A percentile compares a stretch with the other conserved stretches of the same genome.
These are phyloP conservation scores for Aspergillus hortae DNA, from an alignment of 2,329 filamentous ascomycete genomes.

Conservation along the genomic window DNA sequence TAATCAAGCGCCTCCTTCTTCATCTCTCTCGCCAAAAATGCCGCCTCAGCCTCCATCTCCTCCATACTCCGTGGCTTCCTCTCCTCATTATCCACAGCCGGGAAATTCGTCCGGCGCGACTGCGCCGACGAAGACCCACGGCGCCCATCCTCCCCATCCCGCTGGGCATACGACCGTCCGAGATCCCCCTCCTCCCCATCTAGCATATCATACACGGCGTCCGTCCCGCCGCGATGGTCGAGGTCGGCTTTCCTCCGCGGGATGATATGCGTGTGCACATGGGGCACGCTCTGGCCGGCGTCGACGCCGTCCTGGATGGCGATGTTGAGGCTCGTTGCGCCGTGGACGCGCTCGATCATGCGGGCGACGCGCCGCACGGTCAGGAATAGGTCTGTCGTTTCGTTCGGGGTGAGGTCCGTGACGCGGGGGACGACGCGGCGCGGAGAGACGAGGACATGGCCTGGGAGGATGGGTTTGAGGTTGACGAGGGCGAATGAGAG, in stretches of 20 bases:
- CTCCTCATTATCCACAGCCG: slow-evolving; percentile 68
- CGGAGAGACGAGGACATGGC: slow-evolving; percentile 89
- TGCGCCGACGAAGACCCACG: slow-evolving; percentile 37
- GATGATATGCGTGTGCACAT: slow-evolving; percentile 91
- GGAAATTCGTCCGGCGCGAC: slow-evolving; percentile 55
- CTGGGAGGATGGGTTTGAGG: slow-evolving; percentile 87
- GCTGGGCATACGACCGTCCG: slow-evolving; percentile 56
- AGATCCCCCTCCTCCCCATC: slow-evolving; percentile 83
- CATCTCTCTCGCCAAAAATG: slow-evolving; percentile 38
- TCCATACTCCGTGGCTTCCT: slow-evolving; percentile 48
- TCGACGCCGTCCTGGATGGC: slow-evolving; percentile 90
- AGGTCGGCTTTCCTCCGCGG: slow-evolving; percentile 63
- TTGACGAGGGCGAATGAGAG: slow-evolving; percentile 88
- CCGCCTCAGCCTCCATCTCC: slow-evolving; percentile 40
- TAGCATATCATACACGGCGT: slow-evolving; percentile 78
- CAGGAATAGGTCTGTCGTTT: slow-evolving; percentile 82
- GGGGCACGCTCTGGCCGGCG: slow-evolving; percentile 88
- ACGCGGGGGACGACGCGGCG: slow-evolving; percentile 66
- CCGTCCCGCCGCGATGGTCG: slow-evolving; percentile 56
- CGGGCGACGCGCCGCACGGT: slow-evolving; percentile 78
- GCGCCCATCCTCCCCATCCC: slow-evolving; percentile 25
- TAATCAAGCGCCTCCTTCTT: slow-evolving; percentile 32
- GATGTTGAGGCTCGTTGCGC: slow-evolving; percentile 79
- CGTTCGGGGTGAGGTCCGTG: slow-evolving; percentile 65
- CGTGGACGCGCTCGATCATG: slow-evolving; percentile 63